phyloP scores from a whole-genome alignment of 805 yeast species.

The Hyphopichia homilentoma region DNA sequence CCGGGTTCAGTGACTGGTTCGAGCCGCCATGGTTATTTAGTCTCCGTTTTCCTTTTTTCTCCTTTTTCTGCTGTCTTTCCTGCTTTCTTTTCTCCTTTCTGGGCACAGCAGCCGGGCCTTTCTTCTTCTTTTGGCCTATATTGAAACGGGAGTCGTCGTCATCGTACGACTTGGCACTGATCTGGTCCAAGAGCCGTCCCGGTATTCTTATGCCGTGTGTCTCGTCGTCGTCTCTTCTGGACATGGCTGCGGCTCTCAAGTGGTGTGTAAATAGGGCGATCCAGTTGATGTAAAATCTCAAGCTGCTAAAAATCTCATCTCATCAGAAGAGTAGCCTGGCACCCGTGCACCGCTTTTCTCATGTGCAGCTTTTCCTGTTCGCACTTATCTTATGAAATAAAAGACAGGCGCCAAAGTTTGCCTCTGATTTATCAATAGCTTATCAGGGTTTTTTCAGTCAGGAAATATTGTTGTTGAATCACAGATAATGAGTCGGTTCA shows the following conservation, averaged over 20 bases:
- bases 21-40: too few relatives aligned
- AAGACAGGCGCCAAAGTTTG: too few relatives aligned
- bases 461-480: not conserved
- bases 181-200: constrained; percentile 50
- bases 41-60: constrained; percentile 17
- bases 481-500: constrained; percentile 26
- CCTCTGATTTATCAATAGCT: too few relatives aligned
- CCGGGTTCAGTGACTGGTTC: too few relatives aligned
- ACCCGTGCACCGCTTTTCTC: too few relatives aligned
- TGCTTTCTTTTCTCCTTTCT: constrained; percentile 35
- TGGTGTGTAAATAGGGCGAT: too few relatives aligned
- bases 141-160: constrained; percentile 20
- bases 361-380: too few relatives aligned
- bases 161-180: constrained; percentile 35
- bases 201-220: constrained; percentile 53
- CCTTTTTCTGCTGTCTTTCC: constrained; percentile 29
- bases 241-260: not conserved
- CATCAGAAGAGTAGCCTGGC: too few relatives aligned
- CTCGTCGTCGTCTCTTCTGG: constrained; percentile 7
- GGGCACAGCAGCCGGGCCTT: constrained; percentile 16
- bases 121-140: constrained; percentile 16
- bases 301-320: too few relatives aligned
- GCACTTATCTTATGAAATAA: too few relatives aligned
- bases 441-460: too few relatives aligned
- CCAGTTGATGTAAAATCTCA: too few relatives aligned